These are phyloP conservation scores for Cylindrodendrum hubeiense DNA, from an alignment of 2,329 filamentous ascomycete genomes.

Conservation along the genomic window DNA sequence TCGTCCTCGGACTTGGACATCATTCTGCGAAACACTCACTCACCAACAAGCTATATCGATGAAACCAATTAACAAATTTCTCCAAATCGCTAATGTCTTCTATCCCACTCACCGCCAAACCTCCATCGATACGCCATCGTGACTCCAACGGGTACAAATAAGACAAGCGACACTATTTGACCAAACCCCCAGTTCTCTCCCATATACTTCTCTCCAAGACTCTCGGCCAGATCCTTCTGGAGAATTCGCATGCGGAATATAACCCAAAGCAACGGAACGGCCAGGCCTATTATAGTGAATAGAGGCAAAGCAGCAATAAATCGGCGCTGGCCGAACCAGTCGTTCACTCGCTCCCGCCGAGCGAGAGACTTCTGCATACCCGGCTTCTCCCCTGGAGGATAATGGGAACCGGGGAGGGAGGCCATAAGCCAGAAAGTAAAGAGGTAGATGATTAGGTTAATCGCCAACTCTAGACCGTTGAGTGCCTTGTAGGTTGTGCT, in stretches of 20 bases:
- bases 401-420: slow-evolving; percentile 12
- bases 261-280: slow-evolving; percentile 24
- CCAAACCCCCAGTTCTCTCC: slow-evolving; percentile 37
- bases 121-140: slow-evolving; percentile 31
- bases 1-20: too few relatives aligned
- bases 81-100: neutral
- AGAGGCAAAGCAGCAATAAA: slow-evolving; percentile 14
- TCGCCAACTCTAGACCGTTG: slow-evolving; percentile 17
- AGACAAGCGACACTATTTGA: slow-evolving; percentile 39
- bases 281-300: slow-evolving; percentile 6
- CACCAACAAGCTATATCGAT: neutral
- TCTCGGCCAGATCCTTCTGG: slow-evolving; percentile 15
- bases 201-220: neutral
- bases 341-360: slow-evolving; percentile 9
- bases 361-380: neutral
- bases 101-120: slow-evolving; percentile 20
- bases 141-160: slow-evolving; percentile 39
- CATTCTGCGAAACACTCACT: neutral
- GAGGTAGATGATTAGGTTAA: slow-evolving; percentile 17
- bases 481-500: slow-evolving; percentile 16
- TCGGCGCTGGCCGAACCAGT: slow-evolving; percentile 13
- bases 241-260: slow-evolving; percentile 26
- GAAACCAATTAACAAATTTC: too few relatives aligned
- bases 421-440: slow-evolving; percentile 32
- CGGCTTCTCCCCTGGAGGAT: neutral